phyloP scores from a whole-genome alignment of 129 eudicot species.

The Calendula officinalis region DNA sequence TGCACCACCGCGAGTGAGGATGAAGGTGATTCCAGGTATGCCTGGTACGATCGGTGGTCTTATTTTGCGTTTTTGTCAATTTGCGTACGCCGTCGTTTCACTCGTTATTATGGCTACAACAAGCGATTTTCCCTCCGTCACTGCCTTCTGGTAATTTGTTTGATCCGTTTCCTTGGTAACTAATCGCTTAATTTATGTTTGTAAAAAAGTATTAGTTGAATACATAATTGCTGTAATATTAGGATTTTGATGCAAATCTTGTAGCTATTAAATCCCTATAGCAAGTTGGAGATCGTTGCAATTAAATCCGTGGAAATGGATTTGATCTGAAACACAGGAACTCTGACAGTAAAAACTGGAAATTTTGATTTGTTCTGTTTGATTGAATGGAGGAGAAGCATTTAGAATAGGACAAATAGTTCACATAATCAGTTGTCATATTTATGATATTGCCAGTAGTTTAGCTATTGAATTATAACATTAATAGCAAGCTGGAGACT shows the following conservation, averaged over 20 bases:
- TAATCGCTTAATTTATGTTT: neutral
- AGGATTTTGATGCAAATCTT: neutral
- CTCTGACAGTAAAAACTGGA: neutral
- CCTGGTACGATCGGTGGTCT: constrained; percentile 79
- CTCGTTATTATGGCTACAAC: constrained; percentile 76
- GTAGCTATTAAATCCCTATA: constrained; percentile 11
- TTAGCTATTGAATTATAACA: too few species aligned
- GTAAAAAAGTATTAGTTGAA: neutral
- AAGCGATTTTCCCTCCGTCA: constrained; percentile 74
- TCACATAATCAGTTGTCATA: too few species aligned
- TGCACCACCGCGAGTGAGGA: constrained; percentile 52
- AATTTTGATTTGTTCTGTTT: neutral
- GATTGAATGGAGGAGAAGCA: neutral
- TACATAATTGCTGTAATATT: constrained; percentile 1
- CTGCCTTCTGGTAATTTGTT: constrained; percentile 70
- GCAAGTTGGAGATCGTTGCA: constrained; percentile 13
- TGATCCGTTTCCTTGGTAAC: constrained; percentile 16
- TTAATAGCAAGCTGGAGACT: neutral
- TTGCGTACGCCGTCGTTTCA: constrained; percentile 62
- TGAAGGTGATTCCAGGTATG: constrained; percentile 83
- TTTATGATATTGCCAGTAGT: too few species aligned
- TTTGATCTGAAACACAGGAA: neutral
- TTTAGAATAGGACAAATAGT: neutral
- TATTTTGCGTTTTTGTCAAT: constrained; percentile 54
- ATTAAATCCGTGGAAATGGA: constrained; percentile 6